A percentile compares a stretch with the other conserved stretches of the same genome.
phyloP scores from a whole-genome alignment of 768 basidiomycete species.

The Termitomyces sp. region DNA sequence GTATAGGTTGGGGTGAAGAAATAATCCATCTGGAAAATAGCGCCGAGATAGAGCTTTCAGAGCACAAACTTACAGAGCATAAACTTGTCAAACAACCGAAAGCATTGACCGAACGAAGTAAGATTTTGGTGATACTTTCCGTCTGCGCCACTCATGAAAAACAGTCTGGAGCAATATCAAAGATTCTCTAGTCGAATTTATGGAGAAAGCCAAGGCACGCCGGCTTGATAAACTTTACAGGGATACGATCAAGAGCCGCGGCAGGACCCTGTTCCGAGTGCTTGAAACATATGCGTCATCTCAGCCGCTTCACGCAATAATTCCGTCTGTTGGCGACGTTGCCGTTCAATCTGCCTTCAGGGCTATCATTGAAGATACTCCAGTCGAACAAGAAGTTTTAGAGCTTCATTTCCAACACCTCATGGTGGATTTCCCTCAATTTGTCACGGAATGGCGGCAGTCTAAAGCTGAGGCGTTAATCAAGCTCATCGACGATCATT shows the following conservation, averaged over 20 bases:
- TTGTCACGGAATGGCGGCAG: slow-evolving; percentile 11
- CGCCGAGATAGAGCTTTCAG: neutral
- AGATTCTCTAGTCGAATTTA: slow-evolving; percentile 11
- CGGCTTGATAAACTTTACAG: slow-evolving; percentile 8
- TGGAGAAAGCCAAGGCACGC: slow-evolving; percentile 8
- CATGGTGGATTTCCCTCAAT: slow-evolving; percentile 8
- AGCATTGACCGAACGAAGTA: slow-evolving; percentile 10
- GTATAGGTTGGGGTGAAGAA: slow-evolving; percentile 16
- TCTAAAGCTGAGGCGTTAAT: slow-evolving; percentile 11
- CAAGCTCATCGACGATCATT: slow-evolving; percentile 4
- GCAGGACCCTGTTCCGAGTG: slow-evolving; percentile 5
- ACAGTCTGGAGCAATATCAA: slow-evolving; percentile 18
- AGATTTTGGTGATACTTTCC: neutral
- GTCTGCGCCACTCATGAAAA: neutral
- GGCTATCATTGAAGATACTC: slow-evolving; percentile 14
- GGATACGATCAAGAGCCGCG: slow-evolving; percentile 6
- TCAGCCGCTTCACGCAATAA: slow-evolving; percentile 8
- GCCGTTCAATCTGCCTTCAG: slow-evolving; percentile 11
- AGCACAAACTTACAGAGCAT: slow-evolving; percentile 2
- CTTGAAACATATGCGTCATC: slow-evolving; percentile 7
- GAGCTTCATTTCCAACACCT: slow-evolving; percentile 10
- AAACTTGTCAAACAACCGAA: slow-evolving; percentile 10
- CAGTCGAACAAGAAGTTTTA: slow-evolving; percentile 12
- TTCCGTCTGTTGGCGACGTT: slow-evolving; percentile 17
- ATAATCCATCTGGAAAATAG: slow-evolving; percentile 5